phyloP scores from a whole-genome alignment of 805 yeast species.

The Saturnispora halmiae region DNA sequence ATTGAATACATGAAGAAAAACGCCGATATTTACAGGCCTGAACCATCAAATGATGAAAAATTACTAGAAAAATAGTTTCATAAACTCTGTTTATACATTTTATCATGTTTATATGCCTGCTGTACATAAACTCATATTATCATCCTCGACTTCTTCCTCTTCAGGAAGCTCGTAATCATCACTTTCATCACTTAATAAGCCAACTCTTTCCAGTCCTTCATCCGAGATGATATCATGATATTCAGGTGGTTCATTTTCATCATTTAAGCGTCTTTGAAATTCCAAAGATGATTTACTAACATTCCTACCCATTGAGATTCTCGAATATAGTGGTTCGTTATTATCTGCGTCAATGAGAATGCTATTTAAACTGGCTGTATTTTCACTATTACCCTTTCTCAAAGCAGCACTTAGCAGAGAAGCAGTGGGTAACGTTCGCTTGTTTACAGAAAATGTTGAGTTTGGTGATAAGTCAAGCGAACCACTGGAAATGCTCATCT shows the following conservation, averaged over 20 bases:
- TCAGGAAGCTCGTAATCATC: constrained; percentile 3
- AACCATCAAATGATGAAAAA: constrained; percentile 23
- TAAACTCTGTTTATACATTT: too few relatives aligned
- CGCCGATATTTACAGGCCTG: constrained; percentile 32
- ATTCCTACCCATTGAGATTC: constrained; percentile 17
- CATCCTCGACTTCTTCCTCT: constrained; percentile 2
- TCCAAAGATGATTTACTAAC: constrained; percentile 22
- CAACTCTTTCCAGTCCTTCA: constrained; percentile 20
- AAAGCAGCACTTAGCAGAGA: constrained; percentile 3
- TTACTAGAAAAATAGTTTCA: constrained; percentile 14
- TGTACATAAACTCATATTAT: constrained; percentile 10
- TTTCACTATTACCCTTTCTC: neutral
- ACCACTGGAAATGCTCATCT: neutral
- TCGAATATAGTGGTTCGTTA: too few relatives aligned
- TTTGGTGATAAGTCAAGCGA: constrained; percentile 1
- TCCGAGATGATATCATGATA: constrained; percentile 20
- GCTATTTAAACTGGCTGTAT: neutral
- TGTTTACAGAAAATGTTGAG: neutral
- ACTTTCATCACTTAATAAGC: constrained; percentile 20
- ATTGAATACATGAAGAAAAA: constrained; percentile 25
- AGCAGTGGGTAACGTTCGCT: constrained; percentile 12
- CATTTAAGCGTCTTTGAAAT: constrained; percentile 11
- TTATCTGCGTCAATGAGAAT: neutral
- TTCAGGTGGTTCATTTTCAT: constrained; percentile 20
- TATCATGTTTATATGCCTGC: constrained; percentile 4